A percentile compares a stretch with the other conserved stretches of the same genome.
phyloP scores from a whole-genome alignment of 2,329 filamentous ascomycete species.

The Aspergillus spinulosporus region DNA sequence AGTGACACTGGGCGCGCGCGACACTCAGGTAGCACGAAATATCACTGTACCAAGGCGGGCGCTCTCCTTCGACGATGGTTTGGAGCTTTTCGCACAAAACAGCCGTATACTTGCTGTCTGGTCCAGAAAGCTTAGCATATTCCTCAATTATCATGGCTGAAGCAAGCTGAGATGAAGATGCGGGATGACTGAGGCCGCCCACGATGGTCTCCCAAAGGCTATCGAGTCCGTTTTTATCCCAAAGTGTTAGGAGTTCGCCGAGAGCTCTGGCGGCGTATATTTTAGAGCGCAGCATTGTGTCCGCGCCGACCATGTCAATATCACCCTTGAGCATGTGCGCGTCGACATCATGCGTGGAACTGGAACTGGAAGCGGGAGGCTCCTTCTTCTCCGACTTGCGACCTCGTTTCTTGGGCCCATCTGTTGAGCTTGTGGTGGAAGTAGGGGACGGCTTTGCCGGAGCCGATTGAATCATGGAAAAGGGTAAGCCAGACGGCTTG shows the following conservation, averaged over 20 bases:
- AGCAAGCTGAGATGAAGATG: slow-evolving; percentile 82
- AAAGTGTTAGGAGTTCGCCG: slow-evolving; percentile 75
- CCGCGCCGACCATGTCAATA: slow-evolving; percentile 87
- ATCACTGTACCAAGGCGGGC: slow-evolving; percentile 82
- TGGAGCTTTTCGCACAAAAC: slow-evolving; percentile 61
- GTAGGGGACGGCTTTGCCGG: slow-evolving; percentile 44
- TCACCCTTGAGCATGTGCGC: slow-evolving; percentile 98
- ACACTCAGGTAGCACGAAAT: slow-evolving; percentile 87
- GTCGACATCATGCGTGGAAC: slow-evolving; percentile 83
- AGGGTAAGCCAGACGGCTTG: slow-evolving; percentile 86
- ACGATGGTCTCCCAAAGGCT: slow-evolving; percentile 66
- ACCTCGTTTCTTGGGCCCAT: slow-evolving; percentile 71
- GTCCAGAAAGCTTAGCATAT: slow-evolving; percentile 63
- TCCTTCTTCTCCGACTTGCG: slow-evolving; percentile 84
- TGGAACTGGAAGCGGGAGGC: slow-evolving; percentile 54
- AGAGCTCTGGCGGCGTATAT: slow-evolving; percentile 85
- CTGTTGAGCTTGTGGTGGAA: slow-evolving; percentile 49
- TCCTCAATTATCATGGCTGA: slow-evolving; percentile 85
- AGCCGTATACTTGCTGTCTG: slow-evolving; percentile 35
- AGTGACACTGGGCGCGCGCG: slow-evolving; percentile 85
- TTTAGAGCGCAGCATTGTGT: slow-evolving; percentile 83
- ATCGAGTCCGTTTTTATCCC: slow-evolving; percentile 58
- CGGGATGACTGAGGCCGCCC: slow-evolving; percentile 68
- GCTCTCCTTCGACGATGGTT: slow-evolving; percentile 75
- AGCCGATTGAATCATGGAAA: slow-evolving; percentile 53